Conservation (phyloP, 495 filamentous ascomycete species). For the Amniculicola lignicola region DNA sequence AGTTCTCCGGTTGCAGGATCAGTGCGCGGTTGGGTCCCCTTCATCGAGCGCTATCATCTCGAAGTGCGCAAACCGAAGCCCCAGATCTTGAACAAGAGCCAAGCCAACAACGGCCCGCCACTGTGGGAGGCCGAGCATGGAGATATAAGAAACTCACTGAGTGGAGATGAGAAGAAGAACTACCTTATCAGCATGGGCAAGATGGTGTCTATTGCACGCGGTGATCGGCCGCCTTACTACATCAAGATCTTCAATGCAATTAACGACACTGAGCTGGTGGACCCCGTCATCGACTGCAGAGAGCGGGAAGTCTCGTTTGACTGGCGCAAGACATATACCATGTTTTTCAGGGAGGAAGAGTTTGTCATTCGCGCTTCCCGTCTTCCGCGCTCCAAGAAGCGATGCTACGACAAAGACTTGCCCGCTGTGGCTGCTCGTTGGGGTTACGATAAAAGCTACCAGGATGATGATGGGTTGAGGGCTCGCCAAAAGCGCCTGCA, state of each 20-base stretch:
- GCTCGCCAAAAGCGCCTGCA: constrained; percentile 13
- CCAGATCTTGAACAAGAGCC: constrained; percentile 10
- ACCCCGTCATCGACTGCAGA: constrained; percentile 14
- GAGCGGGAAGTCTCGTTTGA: constrained; percentile 13
- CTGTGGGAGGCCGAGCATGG: constrained; percentile 9
- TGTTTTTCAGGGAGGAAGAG: constrained; percentile 21
- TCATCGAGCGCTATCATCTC: constrained; percentile 16
- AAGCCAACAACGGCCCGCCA: background rate
- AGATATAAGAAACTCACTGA: background rate
- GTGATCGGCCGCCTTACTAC: constrained; percentile 16
- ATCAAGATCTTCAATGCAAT: constrained; percentile 12
- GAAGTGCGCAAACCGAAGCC: constrained; percentile 2
- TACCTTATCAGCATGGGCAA: constrained; percentile 4
- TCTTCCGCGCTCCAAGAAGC: background rate
- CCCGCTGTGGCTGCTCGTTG: background rate
- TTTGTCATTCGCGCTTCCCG: background rate
- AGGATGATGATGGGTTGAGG: too few species aligned
- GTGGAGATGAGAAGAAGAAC: background rate
- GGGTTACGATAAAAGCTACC: background rate
- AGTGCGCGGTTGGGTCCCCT: constrained; percentile 24
- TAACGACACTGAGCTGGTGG: constrained; percentile 21
- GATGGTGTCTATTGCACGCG: constrained; percentile 8
- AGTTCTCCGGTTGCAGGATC: background rate
- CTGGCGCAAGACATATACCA: constrained; percentile 14
- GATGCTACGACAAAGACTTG: background rate